Conservation (phyloP, 139 green algal genomes). For the Chlamydomonas asymmetrica region DNA sequence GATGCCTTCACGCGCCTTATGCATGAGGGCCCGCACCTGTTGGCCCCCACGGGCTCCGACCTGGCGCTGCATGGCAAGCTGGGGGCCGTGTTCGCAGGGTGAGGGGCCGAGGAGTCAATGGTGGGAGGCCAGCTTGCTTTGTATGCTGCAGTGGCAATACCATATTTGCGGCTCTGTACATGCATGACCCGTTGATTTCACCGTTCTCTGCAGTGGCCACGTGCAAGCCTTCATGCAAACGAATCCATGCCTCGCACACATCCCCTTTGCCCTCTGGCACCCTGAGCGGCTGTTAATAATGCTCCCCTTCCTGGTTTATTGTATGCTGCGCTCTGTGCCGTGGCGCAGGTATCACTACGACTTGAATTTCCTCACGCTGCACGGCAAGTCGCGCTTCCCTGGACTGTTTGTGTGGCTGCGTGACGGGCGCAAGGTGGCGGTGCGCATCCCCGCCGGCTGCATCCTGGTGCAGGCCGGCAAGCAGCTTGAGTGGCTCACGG, state of each 20-base stretch:
- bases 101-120: not conserved
- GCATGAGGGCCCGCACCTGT: constrained; percentile 81
- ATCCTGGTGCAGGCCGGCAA: constrained; percentile 91
- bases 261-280: not conserved
- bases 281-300: not conserved
- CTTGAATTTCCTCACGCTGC: constrained; percentile 93
- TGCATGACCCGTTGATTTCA: no score
- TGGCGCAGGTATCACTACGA: constrained; percentile 90
- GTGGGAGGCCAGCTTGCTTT: no score
- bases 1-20: constrained; percentile 78
- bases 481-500: constrained; percentile 92
- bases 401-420: constrained; percentile 77
- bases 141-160: no score
- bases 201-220: not conserved
- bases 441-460: constrained; percentile 77
- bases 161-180: no score
- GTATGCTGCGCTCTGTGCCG: no score
- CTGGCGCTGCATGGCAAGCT: constrained; percentile 54
- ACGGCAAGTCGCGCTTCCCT: constrained; percentile 73
- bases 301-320: no score
- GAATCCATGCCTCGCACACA: not conserved
- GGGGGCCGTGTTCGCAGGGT: constrained; percentile 68
- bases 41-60: constrained; percentile 89
- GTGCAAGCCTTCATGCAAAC: not conserved
- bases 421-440: constrained; percentile 68